phyloP scores from a whole-genome alignment of 2,329 filamentous ascomycete genomes.

The Aspergillus brasiliensis region DNA sequence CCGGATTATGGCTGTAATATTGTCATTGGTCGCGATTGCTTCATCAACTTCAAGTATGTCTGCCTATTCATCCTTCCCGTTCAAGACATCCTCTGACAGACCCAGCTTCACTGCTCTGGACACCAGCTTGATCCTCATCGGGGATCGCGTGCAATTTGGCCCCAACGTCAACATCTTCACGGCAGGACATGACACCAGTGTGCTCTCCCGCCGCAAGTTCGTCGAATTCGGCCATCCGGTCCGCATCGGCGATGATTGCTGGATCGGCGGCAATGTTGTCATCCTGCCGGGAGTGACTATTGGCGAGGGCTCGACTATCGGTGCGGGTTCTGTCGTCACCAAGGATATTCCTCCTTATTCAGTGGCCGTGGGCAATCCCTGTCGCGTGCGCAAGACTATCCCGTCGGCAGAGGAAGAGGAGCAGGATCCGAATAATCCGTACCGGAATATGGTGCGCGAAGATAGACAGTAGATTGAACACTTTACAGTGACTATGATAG shows the following conservation, averaged over 20 bases:
- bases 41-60: constrained; percentile 37
- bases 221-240: constrained; percentile 55
- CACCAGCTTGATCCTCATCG: constrained; percentile 56
- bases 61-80: not conserved
- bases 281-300: constrained; percentile 48
- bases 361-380: constrained; percentile 32
- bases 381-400: constrained; percentile 28
- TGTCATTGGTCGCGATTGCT: constrained; percentile 32
- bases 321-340: constrained; percentile 44
- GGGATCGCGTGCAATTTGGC: constrained; percentile 56
- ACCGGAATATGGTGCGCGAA: constrained; percentile 23
- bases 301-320: constrained; percentile 45
- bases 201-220: constrained; percentile 50
- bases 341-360: constrained; percentile 38
- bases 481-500: too few relatives aligned
- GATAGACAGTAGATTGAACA: not conserved
- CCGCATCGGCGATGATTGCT: constrained; percentile 51
- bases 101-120: constrained; percentile 59
- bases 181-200: constrained; percentile 56
- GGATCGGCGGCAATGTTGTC: constrained; percentile 53
- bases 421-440: constrained; percentile 25
- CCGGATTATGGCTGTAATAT: constrained; percentile 40
- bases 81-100: not conserved
- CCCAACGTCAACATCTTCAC: constrained; percentile 57
- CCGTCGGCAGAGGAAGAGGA: constrained; percentile 28